Evolutionary conservation across 441 rosid species (phyloP).

Genomic region (Adansonia gregorii): DNA sequence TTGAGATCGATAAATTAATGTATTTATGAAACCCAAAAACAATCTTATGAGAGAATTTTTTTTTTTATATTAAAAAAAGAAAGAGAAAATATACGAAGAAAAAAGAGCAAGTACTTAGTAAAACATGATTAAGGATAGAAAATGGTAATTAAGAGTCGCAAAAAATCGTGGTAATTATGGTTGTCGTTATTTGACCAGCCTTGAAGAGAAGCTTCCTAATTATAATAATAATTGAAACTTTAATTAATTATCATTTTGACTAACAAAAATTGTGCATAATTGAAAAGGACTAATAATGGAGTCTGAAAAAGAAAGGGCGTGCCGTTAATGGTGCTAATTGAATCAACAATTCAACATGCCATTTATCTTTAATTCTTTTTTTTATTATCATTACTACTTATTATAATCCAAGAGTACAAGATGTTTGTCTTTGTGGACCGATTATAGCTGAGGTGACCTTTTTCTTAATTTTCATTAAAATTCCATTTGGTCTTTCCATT

Average conservation of each 20-base stretch:
- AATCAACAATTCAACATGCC: background rate
- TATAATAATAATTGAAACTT: background rate
- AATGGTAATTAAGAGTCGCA: background rate
- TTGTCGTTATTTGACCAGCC: background rate
- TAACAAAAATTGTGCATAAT: background rate
- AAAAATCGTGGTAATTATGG: background rate
- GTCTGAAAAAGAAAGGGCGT: background rate
- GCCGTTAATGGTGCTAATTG: background rate
- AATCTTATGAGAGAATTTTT: background rate
- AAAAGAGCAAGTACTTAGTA: background rate
- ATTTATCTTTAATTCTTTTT: too few species aligned
- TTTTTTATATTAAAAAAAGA: too few species aligned
- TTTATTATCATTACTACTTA: too few species aligned
- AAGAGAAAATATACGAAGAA: background rate
- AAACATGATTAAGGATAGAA: background rate
- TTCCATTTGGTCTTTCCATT: too few species aligned
- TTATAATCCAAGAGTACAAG: background rate
- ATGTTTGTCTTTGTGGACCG: background rate
- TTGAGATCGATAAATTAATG: background rate
- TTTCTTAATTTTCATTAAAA: too few species aligned
- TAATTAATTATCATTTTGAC: background rate
- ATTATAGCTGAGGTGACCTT: too few species aligned
- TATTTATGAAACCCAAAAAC: background rate
- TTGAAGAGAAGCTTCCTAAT: background rate
- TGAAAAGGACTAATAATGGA: background rate